These are phyloP conservation scores for Aspergillus caelatus DNA, from an alignment of 2,329 filamentous ascomycete genomes.

Conservation along the genomic window DNA sequence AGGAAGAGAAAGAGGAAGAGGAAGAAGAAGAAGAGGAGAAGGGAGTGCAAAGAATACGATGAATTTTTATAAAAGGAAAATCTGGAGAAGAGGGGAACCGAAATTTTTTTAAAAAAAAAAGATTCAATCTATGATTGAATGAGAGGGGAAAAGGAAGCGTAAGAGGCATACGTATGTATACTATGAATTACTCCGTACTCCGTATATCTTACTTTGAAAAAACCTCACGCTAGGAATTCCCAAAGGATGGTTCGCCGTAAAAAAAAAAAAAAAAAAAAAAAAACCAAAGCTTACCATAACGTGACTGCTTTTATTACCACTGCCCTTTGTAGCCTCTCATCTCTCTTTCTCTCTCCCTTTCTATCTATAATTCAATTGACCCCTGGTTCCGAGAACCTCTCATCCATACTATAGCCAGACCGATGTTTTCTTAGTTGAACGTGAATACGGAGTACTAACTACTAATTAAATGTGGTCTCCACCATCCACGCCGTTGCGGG, in stretches of 20 bases:
- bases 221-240: not conserved
- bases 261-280: not conserved
- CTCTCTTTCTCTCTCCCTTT: not conserved
- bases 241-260: not conserved
- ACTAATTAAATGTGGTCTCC: not conserved
- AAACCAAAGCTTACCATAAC: not conserved
- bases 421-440: not conserved
- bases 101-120: not conserved
- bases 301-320: not conserved
- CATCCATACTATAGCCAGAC: not conserved
- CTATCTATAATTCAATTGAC: not conserved
- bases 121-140: not conserved
- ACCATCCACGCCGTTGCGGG: not conserved
- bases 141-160: slow-evolving; percentile 1
- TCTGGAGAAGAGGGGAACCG: not conserved
- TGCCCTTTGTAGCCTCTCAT: not conserved
- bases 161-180: slow-evolving; percentile 1
- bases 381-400: not conserved
- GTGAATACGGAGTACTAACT: not conserved
- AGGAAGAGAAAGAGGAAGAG: slow-evolving; percentile 3
- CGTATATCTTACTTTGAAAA: not conserved
- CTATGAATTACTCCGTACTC: slow-evolving; percentile 1
- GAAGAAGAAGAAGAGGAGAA: slow-evolving; percentile 1
- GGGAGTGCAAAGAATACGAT: not conserved
- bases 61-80: not conserved